These are phyloP conservation scores for Cochlearia excelsa DNA, from an alignment of 345 rosid species.

Conservation along the genomic window DNA sequence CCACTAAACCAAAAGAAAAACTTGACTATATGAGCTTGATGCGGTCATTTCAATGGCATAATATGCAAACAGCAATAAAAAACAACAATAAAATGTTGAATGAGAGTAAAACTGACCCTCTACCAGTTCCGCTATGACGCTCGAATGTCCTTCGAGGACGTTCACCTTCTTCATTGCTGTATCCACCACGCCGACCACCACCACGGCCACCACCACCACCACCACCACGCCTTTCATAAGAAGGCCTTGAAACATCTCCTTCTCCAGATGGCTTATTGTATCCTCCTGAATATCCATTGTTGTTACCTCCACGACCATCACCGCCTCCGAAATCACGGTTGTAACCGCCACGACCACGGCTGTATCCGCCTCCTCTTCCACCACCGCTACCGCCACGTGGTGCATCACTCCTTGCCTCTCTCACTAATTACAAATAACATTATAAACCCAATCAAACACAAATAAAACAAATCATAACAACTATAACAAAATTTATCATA, in stretches of 20 bases:
- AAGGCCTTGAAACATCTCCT: slow-evolving; percentile 54
- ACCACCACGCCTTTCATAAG: slow-evolving; percentile 42
- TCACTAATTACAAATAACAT: slow-evolving; percentile 43
- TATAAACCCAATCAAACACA: slow-evolving; percentile 7
- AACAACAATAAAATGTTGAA: background rate
- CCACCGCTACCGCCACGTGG: slow-evolving; percentile 58
- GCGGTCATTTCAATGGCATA: slow-evolving; percentile 11
- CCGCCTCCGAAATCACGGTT: slow-evolving; percentile 51
- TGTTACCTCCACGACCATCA: slow-evolving; percentile 45
- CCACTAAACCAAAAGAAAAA: slow-evolving; percentile 39
- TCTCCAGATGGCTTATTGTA: slow-evolving; percentile 59
- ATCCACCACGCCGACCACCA: slow-evolving; percentile 64
- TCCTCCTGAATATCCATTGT: slow-evolving; percentile 63
- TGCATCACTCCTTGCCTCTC: slow-evolving; percentile 65
- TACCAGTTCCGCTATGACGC: slow-evolving; percentile 92
- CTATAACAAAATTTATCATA: background rate
- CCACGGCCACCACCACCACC: slow-evolving; percentile 42
- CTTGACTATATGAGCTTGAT: background rate
- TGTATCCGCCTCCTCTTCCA: slow-evolving; percentile 53
- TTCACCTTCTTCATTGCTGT: slow-evolving; percentile 59
- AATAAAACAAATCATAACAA: slow-evolving; percentile 4
- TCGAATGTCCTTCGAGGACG: slow-evolving; percentile 74
- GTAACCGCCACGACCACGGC: slow-evolving; percentile 67
- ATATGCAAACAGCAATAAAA: background rate
- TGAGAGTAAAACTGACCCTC: slow-evolving; percentile 56